Base-by-base conservation (phyloP, 148 eudicot genomes). In the Rhododendron mucronatum region DNA sequence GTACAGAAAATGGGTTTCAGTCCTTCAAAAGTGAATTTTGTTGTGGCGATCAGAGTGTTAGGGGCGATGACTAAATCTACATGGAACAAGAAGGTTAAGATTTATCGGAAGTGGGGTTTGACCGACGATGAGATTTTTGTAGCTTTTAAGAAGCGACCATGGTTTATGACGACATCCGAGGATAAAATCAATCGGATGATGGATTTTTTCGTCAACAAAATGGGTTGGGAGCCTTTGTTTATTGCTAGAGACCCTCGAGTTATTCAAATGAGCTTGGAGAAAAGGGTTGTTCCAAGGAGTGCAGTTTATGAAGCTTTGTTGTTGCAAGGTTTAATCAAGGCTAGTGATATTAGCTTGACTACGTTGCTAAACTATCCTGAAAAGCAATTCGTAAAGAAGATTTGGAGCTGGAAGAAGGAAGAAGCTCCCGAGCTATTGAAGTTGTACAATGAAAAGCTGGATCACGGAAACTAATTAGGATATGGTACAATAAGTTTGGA, bases 1-100 rank as follows among this genome's bases (percentile, higher is more conserved):
- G 87, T 89, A 45, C 12, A 76, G 83, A 37, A 50, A 47, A 86
- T 89, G 85, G 88, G 88, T 71, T 73, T 89, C 53, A 18, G 63
- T 50, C 87, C 88, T 30, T 33, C 48, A 3, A 61, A 59, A 45
- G 11, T 4, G 1, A 51, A 23, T 15, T 89, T 86, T 45, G 23
- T 86, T 7, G 2, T 4, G 6, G 88, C 85, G 4, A 44, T 84
- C 35, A 8, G 23, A 12, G 85, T 81, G 16, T 4, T 57, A 47
- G 14, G 26, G 28, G 2, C 57, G 28, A 28, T 71, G 76, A 71
- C 7, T 2, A 71, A 71, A 71, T 30, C 76, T 28, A 30, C 7
- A 3, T 71, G 30, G 76, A 26, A 71, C 16, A 13, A 71, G 37
- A 71, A 30, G 41, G 41, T 71, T 13, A 35, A 71, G 7, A 16